Evolutionary conservation across 2,329 filamentous ascomycete genomes (phyloP), one percentile per base, ranked within the genome.

Genomic region (Fusarium sp.): DNA sequence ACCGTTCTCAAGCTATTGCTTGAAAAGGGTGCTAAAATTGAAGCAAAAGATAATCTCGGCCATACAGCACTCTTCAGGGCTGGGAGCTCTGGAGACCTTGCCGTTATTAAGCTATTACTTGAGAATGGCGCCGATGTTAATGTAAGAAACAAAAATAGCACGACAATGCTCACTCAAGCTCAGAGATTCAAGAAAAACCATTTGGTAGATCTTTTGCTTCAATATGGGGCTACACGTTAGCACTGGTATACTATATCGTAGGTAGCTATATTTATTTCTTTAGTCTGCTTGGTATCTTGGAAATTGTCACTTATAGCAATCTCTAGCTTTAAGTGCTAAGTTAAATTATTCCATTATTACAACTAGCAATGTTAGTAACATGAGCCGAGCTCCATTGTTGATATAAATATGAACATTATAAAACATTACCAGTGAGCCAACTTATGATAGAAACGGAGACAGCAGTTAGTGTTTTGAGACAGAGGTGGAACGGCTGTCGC

Each of bases 41-140:
- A 32, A 8, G 52, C 27, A 15, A 18, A 16, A 6, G 20, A 15
- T 32, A 11, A 8, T 1, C 0, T 1, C 5, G 20, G 20, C 3
- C 1, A 2, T 0, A 55, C 52, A 6, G 15, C 52, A 6, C 25
- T 58, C 3, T 3, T 27, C 10, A n/a, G n/a, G n/a, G n/a, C n/a
- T n/a, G n/a, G 10, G 9, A 27, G 8, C 57, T 8, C 7, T 1
- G 0, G 1, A 8, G 3, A 47, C 3, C 20, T 9, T 2, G 3
- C 7, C 20, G 4, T 38, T 4, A 13, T 46, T 3, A 13, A 56
- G 20, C 16, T 60, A 4, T 43, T 56, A 1, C 18, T n/a, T 16
- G 24, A n/a, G 18, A 27, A 58, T 3, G 40, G 48, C 4, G 56
- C 40, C 10, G 8, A 45, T 29, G 27, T 11, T 1, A 11, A 29